Percentiles rank a stretch among this genome's conserved stretches.
Evolutionary conservation across 2,329 filamentous ascomycete genomes (phyloP).

Genomic region (Elsinoe fawcettii): DNA sequence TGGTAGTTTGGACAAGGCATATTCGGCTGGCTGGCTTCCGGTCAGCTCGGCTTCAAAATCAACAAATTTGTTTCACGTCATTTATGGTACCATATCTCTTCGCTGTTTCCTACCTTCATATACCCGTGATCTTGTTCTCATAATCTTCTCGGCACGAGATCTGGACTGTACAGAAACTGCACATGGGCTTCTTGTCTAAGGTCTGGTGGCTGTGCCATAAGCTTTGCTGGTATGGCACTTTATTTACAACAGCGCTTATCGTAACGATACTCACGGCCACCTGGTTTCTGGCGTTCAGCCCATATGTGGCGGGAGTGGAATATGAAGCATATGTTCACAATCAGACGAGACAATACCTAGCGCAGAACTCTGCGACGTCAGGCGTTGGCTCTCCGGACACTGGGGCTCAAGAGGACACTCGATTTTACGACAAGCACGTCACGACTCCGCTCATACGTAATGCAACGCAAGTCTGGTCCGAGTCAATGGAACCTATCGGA

Average conservation of each 20-base stretch:
- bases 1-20: neutral
- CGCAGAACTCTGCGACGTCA: neutral
- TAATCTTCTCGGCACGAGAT: no score
- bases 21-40: neutral
- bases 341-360: neutral
- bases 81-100: no score
- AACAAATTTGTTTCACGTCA: neutral
- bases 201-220: neutral
- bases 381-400: no score
- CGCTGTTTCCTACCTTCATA: no score
- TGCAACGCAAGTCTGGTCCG: constrained; percentile 2
- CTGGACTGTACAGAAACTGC: no score
- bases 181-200: neutral
- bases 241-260: neutral
- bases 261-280: neutral
- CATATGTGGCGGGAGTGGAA: neutral
- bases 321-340: neutral
- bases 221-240: neutral
- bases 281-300: neutral
- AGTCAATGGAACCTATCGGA: neutral
- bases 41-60: neutral
- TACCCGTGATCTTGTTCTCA: no score
- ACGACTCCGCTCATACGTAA: neutral
- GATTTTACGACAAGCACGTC: neutral
- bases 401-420: neutral